Evolutionary conservation across 768 basidiomycete species (phyloP).

Genomic region (Amanita muscaria): DNA sequence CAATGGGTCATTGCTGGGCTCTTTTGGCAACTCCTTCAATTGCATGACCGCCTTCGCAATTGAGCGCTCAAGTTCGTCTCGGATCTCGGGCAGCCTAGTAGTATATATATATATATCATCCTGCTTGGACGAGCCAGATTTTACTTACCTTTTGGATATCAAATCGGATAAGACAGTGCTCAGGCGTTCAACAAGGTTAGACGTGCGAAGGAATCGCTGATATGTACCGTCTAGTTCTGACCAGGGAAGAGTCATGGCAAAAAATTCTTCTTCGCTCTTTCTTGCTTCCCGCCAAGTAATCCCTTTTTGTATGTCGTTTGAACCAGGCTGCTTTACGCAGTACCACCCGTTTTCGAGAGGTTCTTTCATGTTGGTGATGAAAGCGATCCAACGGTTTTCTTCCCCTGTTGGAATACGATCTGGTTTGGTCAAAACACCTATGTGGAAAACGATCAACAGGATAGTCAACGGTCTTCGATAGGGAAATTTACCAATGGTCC

Average conservation of each 20-base stretch:
- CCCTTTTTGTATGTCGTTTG: constrained; percentile 38
- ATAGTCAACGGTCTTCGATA: background rate
- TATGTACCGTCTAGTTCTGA: constrained; percentile 39
- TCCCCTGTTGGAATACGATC: constrained; percentile 50
- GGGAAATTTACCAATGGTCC: constrained; percentile 55
- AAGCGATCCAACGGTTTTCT: constrained; percentile 39
- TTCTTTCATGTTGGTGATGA: constrained; percentile 40
- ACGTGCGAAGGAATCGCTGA: constrained; percentile 46
- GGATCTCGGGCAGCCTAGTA: constrained; percentile 61
- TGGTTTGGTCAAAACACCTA: constrained; percentile 72
- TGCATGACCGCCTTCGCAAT: constrained; percentile 30
- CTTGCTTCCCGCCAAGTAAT: constrained; percentile 58
- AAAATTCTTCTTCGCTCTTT: constrained; percentile 45
- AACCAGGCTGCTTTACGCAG: constrained; percentile 40
- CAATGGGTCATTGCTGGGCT: constrained; percentile 47
- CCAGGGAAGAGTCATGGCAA: constrained; percentile 45
- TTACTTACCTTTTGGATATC: constrained; percentile 47
- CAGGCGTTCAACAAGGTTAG: constrained; percentile 45
- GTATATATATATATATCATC: too few species aligned
- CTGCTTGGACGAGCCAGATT: too few species aligned
- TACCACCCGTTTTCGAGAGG: constrained; percentile 41
- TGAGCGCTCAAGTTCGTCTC: constrained; percentile 43
- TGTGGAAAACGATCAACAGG: background rate
- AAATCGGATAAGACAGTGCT: constrained; percentile 55
- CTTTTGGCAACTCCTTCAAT: constrained; percentile 31